Evolutionary conservation across 2,329 filamentous ascomycete species (phyloP).

Genomic region (Claviceps maximensis): DNA sequence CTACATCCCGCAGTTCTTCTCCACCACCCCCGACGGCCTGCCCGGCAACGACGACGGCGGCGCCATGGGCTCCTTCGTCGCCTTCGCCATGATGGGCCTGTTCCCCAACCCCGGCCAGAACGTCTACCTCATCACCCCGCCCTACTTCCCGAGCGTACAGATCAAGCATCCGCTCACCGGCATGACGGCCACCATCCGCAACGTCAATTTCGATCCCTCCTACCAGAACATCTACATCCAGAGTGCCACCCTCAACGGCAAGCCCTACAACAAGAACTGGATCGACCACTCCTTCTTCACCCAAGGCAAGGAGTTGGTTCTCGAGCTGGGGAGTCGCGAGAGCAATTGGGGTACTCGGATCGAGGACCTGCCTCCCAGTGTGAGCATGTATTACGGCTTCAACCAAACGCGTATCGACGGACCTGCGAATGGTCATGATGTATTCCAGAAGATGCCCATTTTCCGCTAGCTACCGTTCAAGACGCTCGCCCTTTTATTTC

Average conservation of each 20-base stretch:
- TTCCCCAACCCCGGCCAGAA: constrained; percentile 57
- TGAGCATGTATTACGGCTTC: constrained; percentile 23
- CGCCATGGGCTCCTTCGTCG: constrained; percentile 55
- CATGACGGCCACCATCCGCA: constrained; percentile 45
- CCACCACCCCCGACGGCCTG: constrained; percentile 43
- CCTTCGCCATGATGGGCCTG: constrained; percentile 55
- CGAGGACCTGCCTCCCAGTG: constrained; percentile 49
- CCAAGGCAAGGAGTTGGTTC: constrained; percentile 49
- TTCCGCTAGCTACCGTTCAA: too few relatives aligned
- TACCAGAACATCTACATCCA: constrained; percentile 52
- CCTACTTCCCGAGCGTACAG: constrained; percentile 49
- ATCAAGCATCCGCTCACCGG: constrained; percentile 44
- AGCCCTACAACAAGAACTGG: constrained; percentile 51
- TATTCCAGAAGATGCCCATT: too few relatives aligned
- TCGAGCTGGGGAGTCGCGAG: constrained; percentile 46
- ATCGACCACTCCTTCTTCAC: constrained; percentile 54
- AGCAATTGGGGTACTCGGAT: constrained; percentile 49
- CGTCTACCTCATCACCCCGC: constrained; percentile 58
- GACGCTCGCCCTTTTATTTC: too few relatives aligned
- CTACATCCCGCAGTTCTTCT: constrained; percentile 54
- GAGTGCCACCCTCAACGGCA: constrained; percentile 47
- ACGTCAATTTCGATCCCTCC: constrained; percentile 45
- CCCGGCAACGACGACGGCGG: constrained; percentile 61
- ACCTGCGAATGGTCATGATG: too few relatives aligned
- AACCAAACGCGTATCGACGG: neutral